Conservation (phyloP, 495 filamentous ascomycete genomes). For the Pseudotulostoma volvatum region DNA sequence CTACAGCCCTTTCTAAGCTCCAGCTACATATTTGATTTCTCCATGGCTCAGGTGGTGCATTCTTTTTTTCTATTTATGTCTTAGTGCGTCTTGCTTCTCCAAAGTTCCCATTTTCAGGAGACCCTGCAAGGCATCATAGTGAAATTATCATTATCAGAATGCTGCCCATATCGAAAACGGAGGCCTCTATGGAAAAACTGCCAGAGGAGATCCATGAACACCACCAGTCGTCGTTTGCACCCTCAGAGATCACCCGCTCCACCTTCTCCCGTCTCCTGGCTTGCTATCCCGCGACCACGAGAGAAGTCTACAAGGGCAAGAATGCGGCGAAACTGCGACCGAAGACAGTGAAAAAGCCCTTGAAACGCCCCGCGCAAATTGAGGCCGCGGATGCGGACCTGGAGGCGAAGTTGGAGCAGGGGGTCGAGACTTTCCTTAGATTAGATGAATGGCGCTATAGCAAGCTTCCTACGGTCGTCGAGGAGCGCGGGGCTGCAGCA, state of each 20-base stretch:
- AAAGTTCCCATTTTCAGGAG: too few species aligned
- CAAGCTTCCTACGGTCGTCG: conserved; percentile 10
- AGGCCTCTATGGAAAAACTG: too few species aligned
- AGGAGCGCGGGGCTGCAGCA: neutral
- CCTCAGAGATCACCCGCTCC: conserved; percentile 14
- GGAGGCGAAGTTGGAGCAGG: conserved; percentile 6
- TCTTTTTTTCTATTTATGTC: too few species aligned
- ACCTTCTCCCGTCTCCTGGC: conserved; percentile 18
- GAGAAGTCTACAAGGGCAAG: conserved; percentile 13
- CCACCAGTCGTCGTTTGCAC: conserved; percentile 12
- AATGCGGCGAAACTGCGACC: conserved; percentile 9
- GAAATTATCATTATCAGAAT: too few species aligned
- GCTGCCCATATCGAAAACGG: too few species aligned
- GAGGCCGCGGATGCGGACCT: conserved; percentile 4
- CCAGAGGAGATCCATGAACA: too few species aligned
- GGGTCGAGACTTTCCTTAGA: conserved; percentile 11
- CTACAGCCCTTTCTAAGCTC: too few species aligned
- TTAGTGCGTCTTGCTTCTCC: too few species aligned
- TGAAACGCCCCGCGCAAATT: conserved; percentile 1
- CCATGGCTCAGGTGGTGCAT: too few species aligned
- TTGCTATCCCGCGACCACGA: conserved; percentile 17
- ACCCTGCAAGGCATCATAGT: too few species aligned
- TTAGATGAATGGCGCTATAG: conserved; percentile 25
- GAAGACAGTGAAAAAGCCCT: conserved; percentile 6
- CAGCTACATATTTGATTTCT: too few species aligned